Percentiles rank a stretch among this genome's conserved stretches.
Evolutionary conservation across 2,329 filamentous ascomycete genomes (phyloP).

Genomic region (Aureobasidium sp.): DNA sequence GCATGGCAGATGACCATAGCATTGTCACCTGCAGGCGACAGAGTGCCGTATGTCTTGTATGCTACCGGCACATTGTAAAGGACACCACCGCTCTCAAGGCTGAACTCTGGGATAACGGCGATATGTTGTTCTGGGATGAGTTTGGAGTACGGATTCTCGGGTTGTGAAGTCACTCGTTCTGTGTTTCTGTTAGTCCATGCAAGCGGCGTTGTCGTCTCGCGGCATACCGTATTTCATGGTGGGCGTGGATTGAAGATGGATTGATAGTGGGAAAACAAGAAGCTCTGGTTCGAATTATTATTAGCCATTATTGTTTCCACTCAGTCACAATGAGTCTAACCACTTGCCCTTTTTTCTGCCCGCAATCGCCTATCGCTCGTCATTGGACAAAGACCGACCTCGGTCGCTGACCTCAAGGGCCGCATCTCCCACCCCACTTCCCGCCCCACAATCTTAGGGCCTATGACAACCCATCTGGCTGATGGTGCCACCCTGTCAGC

Average conservation of each 20-base stretch:
- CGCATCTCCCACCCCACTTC: neutral
- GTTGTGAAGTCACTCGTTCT: slow-evolving; percentile 51
- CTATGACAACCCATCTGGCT: neutral
- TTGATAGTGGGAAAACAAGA: neutral
- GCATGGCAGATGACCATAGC: slow-evolving; percentile 71
- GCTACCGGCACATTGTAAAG: slow-evolving; percentile 67
- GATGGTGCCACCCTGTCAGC: neutral
- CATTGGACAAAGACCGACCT: slow-evolving; percentile 5
- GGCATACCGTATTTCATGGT: slow-evolving; percentile 14
- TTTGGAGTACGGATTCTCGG: slow-evolving; percentile 83
- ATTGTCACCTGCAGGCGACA: slow-evolving; percentile 53
- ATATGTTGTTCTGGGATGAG: slow-evolving; percentile 86
- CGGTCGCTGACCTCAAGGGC: neutral
- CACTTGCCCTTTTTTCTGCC: slow-evolving; percentile 2
- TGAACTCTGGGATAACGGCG: slow-evolving; percentile 80
- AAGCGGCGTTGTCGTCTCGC: neutral
- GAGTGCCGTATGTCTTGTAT: slow-evolving; percentile 55
- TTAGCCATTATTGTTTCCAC: slow-evolving; percentile 8
- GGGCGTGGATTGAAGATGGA: neutral
- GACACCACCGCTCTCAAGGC: slow-evolving; percentile 82
- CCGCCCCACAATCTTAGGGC: neutral
- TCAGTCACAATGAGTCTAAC: neutral
- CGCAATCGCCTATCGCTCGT: neutral
- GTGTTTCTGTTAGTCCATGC: neutral
- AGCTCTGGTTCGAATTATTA: neutral